A percentile compares a stretch with the other conserved stretches of the same genome.
phyloP scores from a whole-genome alignment of 2,329 filamentous ascomycete species.

The Penicillium sp. region DNA sequence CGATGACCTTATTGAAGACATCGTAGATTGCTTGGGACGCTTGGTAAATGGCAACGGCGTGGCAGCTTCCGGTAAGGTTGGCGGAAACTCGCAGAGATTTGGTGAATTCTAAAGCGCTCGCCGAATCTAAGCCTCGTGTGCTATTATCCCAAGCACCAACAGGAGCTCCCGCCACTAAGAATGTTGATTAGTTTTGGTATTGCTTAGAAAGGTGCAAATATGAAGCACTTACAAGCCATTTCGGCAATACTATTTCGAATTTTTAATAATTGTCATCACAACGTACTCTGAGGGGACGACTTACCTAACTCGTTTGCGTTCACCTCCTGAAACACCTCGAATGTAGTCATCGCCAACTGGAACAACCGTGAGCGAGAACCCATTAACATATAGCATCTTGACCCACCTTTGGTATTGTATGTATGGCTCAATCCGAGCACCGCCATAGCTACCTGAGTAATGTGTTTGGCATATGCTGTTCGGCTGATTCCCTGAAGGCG shows the following conservation, averaged over 20 bases:
- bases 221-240: constrained; percentile 35
- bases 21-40: constrained; percentile 58
- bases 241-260: constrained; percentile 38
- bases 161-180: constrained; percentile 39
- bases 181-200: constrained; percentile 1
- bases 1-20: constrained; percentile 73
- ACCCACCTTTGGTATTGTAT: constrained; percentile 49
- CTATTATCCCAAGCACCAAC: constrained; percentile 53
- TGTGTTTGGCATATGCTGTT: constrained; percentile 47
- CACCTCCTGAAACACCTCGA: constrained; percentile 65
- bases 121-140: constrained; percentile 58
- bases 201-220: not conserved
- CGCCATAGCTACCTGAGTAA: constrained; percentile 47
- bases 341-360: constrained; percentile 59
- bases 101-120: constrained; percentile 63
- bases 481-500: constrained; percentile 48
- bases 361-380: not conserved
- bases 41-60: constrained; percentile 64
- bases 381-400: not conserved
- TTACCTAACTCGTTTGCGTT: constrained; percentile 63
- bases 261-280: constrained; percentile 17
- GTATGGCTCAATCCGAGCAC: constrained; percentile 48
- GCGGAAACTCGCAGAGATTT: constrained; percentile 56
- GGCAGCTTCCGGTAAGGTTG: constrained; percentile 54
- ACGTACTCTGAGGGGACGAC: constrained; percentile 33